Evolutionary conservation across 257 asterid species (phyloP).

Genomic region (Knoxia roxburghii): DNA sequence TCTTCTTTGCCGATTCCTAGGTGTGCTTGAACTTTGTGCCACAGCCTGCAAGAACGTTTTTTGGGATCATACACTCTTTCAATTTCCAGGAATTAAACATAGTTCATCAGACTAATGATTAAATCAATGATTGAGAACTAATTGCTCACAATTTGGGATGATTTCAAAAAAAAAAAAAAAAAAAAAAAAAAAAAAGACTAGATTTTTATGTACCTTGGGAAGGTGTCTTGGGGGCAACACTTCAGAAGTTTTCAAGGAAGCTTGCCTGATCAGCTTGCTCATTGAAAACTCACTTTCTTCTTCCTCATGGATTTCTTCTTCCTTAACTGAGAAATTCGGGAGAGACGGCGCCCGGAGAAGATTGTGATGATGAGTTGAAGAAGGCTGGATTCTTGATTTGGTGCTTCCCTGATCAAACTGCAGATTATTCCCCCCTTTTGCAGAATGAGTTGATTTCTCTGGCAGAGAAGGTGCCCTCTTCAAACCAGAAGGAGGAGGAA

Average conservation of each 20-base stretch:
- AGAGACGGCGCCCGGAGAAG: conserved; percentile 49
- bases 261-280: conserved; percentile 55
- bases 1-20: conserved; percentile 30
- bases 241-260: conserved; percentile 42
- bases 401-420: conserved; percentile 11
- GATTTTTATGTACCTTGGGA: conserved; percentile 30
- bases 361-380: neutral
- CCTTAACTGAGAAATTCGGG: conserved; percentile 19
- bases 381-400: conserved; percentile 17
- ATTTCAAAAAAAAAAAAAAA: too few relatives aligned
- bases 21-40: conserved; percentile 27
- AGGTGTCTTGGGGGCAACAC: conserved; percentile 29
- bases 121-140: neutral
- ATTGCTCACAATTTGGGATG: neutral
- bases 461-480: conserved; percentile 41
- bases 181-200: neutral
- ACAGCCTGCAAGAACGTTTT: conserved; percentile 35
- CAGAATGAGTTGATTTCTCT: conserved; percentile 5
- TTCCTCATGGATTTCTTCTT: conserved; percentile 30
- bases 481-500: conserved; percentile 14
- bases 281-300: conserved; percentile 45
- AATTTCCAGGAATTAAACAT: neutral
- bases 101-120: neutral
- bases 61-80: neutral
- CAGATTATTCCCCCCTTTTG: neutral